These are phyloP conservation scores for Lagenidium giganteum DNA, from an alignment of 352 stramenopile genomes.

Conservation along the genomic window DNA sequence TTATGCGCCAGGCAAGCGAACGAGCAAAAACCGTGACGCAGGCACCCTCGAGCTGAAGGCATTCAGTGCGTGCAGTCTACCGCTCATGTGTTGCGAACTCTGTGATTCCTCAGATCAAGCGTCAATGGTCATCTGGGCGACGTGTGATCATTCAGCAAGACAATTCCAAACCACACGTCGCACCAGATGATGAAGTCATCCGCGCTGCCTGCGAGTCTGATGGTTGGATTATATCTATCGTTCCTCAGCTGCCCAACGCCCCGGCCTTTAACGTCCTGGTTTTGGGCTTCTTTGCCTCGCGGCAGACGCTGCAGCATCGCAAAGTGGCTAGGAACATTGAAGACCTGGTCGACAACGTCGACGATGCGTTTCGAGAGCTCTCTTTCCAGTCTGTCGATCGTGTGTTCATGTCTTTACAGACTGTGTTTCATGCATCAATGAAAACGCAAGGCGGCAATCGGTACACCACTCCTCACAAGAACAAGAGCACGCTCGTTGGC, in stretches of 20 bases:
- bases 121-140: background rate
- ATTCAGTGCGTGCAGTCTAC: background rate
- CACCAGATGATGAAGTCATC: background rate
- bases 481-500: too few species aligned
- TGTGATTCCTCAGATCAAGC: background rate
- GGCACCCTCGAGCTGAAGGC: background rate
- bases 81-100: background rate
- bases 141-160: conserved; percentile 2
- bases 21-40: background rate
- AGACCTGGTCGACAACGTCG: conserved; percentile 5
- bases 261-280: conserved; percentile 16
- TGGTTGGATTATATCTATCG: conserved; percentile 1
- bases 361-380: conserved; percentile 1
- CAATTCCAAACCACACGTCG: conserved; percentile 3
- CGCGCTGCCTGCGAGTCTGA: background rate
- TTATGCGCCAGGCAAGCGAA: background rate
- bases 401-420: too few species aligned
- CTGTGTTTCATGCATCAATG: too few species aligned
- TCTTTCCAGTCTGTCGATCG: too few species aligned
- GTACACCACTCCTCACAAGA: too few species aligned
- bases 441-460: too few species aligned
- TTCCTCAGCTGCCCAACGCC: conserved; percentile 4
- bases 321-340: background rate
- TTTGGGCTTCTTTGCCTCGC: conserved; percentile 1
- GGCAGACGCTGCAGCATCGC: background rate